phyloP scores from a whole-genome alignment of 371 early-diverging fungal species.

The Funneliformis caledonium region DNA sequence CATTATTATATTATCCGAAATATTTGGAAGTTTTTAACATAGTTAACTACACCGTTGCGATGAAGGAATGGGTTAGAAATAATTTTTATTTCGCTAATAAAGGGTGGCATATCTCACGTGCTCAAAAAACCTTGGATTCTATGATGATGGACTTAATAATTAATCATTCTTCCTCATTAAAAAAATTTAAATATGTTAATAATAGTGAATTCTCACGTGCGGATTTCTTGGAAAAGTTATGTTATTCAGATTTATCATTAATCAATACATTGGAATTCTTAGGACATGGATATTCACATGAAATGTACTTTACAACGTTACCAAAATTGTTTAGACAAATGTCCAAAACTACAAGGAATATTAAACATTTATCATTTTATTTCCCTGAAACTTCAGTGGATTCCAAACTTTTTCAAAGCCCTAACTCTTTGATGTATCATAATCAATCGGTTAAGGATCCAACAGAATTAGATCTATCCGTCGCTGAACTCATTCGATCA shows the following conservation, averaged over 20 bases:
- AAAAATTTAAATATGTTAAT: slow-evolving; percentile 1
- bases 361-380: not conserved
- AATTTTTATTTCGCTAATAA: not conserved
- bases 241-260: not conserved
- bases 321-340: not conserved
- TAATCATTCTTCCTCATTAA: not conserved
- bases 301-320: not conserved
- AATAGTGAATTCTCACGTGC: not conserved
- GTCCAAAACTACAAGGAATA: not conserved
- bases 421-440: too few species aligned
- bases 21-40: not conserved
- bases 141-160: not conserved
- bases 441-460: not conserved
- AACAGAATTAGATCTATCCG: not conserved
- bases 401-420: too few species aligned
- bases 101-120: not conserved
- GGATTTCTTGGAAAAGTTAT: not conserved
- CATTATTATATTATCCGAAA: not conserved
- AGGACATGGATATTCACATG: not conserved
- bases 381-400: not conserved
- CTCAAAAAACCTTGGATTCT: not conserved
- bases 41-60: not conserved
- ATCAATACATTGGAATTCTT: not conserved
- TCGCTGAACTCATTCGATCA: not conserved
- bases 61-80: not conserved